phyloP scores from a whole-genome alignment of 2,329 filamentous ascomycete species.

The Paecilomyces fulvus region DNA sequence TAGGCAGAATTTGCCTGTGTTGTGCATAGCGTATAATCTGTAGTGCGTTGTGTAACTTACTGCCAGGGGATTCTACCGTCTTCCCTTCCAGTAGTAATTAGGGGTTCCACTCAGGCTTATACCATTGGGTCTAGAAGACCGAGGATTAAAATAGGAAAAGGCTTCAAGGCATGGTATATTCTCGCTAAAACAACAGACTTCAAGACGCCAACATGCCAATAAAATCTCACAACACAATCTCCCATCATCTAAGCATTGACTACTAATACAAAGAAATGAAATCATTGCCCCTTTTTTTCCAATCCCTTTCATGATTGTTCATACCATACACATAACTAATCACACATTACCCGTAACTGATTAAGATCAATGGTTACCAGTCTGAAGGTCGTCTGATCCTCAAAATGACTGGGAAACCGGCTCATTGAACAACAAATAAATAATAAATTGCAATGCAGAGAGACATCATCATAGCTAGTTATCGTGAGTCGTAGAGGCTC shows the following conservation, averaged over 20 bases:
- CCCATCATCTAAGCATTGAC: background rate
- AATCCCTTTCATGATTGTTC: background rate
- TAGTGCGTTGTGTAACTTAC: too few species aligned
- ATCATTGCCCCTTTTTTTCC: background rate
- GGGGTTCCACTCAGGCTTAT: too few species aligned
- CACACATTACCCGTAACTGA: background rate
- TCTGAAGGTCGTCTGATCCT: too few species aligned
- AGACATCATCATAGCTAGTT: background rate
- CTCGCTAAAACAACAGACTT: background rate
- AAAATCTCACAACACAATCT: background rate
- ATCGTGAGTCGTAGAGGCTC: background rate
- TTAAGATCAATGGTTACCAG: background rate
- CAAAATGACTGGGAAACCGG: background rate
- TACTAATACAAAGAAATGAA: background rate
- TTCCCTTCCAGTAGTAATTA: too few species aligned
- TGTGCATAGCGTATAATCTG: too few species aligned
- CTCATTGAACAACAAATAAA: background rate
- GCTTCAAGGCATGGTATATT: background rate
- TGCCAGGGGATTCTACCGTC: too few species aligned
- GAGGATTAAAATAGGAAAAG: background rate
- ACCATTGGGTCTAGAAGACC: too few species aligned
- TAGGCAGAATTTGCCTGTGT: too few species aligned
- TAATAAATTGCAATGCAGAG: background rate
- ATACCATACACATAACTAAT: background rate
- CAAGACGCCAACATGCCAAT: background rate